Conservation (phyloP, 1,284 basidiomycete genomes). For the Pseudozyma tsukubaensis region DNA sequence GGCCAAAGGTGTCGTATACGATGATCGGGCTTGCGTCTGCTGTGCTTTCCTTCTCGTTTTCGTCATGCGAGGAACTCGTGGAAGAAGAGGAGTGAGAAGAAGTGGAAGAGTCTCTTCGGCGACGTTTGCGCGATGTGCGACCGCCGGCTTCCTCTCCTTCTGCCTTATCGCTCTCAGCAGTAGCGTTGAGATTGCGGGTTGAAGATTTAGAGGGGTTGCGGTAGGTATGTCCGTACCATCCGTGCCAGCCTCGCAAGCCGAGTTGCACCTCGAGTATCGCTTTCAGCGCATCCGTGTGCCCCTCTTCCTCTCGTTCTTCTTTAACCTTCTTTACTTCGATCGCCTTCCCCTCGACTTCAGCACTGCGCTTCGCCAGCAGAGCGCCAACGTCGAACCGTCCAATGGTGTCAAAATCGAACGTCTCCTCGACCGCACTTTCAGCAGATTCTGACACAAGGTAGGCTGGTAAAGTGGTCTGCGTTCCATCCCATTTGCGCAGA, state of each 20-base stretch:
- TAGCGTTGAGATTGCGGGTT: too few relatives aligned
- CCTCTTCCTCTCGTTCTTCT: background rate
- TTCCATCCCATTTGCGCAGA: slow-evolving; percentile 37
- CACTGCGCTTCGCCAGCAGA: background rate
- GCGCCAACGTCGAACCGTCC: background rate
- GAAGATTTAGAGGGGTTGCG: background rate
- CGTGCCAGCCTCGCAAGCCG: slow-evolving; percentile 20
- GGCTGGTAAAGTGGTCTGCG: slow-evolving; percentile 1
- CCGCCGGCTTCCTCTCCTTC: background rate
- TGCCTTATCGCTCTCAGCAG: background rate
- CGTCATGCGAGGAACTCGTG: background rate
- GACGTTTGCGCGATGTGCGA: slow-evolving; percentile 7
- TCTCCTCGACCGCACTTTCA: slow-evolving; percentile 10
- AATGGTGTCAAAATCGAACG: slow-evolving; percentile 23
- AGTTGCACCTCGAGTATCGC: slow-evolving; percentile 18
- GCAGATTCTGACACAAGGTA: slow-evolving; percentile 14
- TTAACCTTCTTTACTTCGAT: too few relatives aligned
- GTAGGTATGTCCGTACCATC: slow-evolving; percentile 31
- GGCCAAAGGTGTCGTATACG: slow-evolving; percentile 37
- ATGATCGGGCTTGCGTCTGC: slow-evolving; percentile 9
- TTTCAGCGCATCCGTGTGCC: slow-evolving; percentile 6
- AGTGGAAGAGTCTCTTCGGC: background rate
- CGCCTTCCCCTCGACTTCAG: background rate
- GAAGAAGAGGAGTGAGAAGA: slow-evolving; percentile 1
- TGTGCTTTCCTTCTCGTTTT: background rate